Evolutionary conservation across 2,329 filamentous ascomycete genomes (phyloP).

Genomic region (Aspergillus sp.): DNA sequence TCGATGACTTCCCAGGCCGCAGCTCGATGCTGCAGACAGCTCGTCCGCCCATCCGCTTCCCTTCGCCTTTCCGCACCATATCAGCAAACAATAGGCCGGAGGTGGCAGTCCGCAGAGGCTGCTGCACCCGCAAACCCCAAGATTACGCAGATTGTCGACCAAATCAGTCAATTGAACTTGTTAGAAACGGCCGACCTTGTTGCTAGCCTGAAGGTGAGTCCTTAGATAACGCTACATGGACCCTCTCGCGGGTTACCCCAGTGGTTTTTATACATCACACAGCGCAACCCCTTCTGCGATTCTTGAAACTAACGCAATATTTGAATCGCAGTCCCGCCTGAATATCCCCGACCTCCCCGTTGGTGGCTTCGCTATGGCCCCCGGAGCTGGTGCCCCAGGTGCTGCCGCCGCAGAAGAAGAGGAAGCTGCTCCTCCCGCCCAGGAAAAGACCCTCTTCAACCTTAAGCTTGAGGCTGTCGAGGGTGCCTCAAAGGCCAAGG

Average conservation of each 20-base stretch:
- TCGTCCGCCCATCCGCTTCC: slow-evolving; percentile 42
- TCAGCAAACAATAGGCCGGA: slow-evolving; percentile 54
- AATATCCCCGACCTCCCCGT: slow-evolving; percentile 98
- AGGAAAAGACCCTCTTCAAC: slow-evolving; percentile 96
- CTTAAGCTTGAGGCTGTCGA: slow-evolving; percentile 93
- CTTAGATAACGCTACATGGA: background rate
- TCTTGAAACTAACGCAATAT: background rate
- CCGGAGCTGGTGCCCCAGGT: slow-evolving; percentile 60
- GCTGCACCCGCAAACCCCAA: slow-evolving; percentile 71
- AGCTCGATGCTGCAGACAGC: slow-evolving; percentile 45
- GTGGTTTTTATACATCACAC: background rate
- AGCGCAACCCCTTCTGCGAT: background rate
- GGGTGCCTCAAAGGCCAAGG: slow-evolving; percentile 86
- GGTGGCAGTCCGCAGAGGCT: slow-evolving; percentile 84
- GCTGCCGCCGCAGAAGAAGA: slow-evolving; percentile 69
- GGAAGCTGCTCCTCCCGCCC: slow-evolving; percentile 82
- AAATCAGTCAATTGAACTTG: slow-evolving; percentile 97
- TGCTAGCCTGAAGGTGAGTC: slow-evolving; percentile 81
- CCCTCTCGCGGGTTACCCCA: background rate
- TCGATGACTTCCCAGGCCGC: slow-evolving; percentile 41
- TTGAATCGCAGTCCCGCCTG: slow-evolving; percentile 67
- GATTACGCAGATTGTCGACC: slow-evolving; percentile 91
- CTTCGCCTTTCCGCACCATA: slow-evolving; percentile 42
- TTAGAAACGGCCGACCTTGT: slow-evolving; percentile 97
- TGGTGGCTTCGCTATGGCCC: slow-evolving; percentile 78